A percentile compares a stretch with the other conserved stretches of the same genome.
Conservation (phyloP, 2,329 filamentous ascomycete species). For the Ophioceras dolichostomum region DNA sequence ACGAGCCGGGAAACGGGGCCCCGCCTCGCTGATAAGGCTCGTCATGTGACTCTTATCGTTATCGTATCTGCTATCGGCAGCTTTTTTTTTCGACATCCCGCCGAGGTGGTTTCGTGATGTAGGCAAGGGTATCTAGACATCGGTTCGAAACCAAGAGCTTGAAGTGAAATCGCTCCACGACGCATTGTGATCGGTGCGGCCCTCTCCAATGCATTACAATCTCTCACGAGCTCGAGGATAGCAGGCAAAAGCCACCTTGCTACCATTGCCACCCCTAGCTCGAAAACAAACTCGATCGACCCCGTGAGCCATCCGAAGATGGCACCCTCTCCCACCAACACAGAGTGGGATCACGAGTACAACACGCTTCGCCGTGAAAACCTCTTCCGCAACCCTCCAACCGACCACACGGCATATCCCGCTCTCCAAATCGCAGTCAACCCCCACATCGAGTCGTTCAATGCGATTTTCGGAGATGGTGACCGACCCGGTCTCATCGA, state of each 20-base stretch:
- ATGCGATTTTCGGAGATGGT: slow-evolving; percentile 67
- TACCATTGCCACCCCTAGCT: no score
- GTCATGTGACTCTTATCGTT: not conserved
- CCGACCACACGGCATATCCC: slow-evolving; percentile 79
- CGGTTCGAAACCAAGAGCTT: no score
- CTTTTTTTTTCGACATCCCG: not conserved
- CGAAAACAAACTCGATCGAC: not conserved
- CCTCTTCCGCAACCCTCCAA: slow-evolving; percentile 80
- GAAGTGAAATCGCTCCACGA: no score
- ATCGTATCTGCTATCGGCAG: not conserved
- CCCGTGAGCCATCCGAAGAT: not conserved
- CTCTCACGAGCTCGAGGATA: no score
- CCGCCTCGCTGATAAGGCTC: not conserved
- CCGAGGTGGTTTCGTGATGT: no score
- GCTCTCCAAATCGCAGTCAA: slow-evolving; percentile 73
- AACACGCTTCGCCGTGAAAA: slow-evolving; percentile 76
- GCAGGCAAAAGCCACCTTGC: no score
- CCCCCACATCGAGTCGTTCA: slow-evolving; percentile 93
- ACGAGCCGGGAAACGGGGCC: not conserved
- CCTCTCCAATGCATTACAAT: no score
- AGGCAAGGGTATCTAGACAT: no score
- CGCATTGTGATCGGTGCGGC: no score
- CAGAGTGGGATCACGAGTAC: slow-evolving; percentile 75
- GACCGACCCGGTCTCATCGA: slow-evolving; percentile 49
- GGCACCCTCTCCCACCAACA: slow-evolving; percentile 34